Conservation (phyloP, 2,329 filamentous ascomycete genomes). For the Ambrosiella beaveri region DNA sequence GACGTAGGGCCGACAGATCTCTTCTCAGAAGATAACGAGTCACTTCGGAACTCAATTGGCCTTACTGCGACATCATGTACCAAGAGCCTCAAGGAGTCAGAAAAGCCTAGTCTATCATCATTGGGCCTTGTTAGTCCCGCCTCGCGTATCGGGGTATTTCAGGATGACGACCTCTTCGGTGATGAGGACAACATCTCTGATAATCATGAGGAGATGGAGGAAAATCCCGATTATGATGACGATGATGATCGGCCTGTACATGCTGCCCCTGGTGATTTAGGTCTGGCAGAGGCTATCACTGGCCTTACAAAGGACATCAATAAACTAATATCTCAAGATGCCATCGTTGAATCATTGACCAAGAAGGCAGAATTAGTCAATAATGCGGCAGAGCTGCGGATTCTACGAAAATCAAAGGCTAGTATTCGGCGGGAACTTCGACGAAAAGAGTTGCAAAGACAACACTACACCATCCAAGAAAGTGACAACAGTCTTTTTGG, state of each 20-base stretch:
- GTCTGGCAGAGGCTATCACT: slow-evolving; percentile 81
- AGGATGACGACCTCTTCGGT: slow-evolving; percentile 80
- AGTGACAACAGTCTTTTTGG: slow-evolving; percentile 95
- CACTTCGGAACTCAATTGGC: slow-evolving; percentile 46
- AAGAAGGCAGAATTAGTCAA: slow-evolving; percentile 94
- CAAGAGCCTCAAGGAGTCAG: slow-evolving; percentile 28
- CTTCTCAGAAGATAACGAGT: slow-evolving; percentile 22
- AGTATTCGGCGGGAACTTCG: slow-evolving; percentile 85
- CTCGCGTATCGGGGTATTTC: slow-evolving; percentile 79
- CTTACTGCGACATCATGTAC: slow-evolving; percentile 13
- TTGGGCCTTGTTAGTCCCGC: slow-evolving; percentile 77
- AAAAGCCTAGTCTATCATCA: slow-evolving; percentile 77
- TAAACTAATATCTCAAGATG: slow-evolving; percentile 70
- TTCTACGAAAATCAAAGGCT: slow-evolving; percentile 81
- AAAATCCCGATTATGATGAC: slow-evolving; percentile 29
- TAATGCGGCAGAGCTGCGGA: slow-evolving; percentile 82
- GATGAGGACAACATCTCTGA: slow-evolving; percentile 77
- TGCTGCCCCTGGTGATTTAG: slow-evolving; percentile 85
- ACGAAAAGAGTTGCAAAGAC: slow-evolving; percentile 84
- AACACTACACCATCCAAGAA: slow-evolving; percentile 94
- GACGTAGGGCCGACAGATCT: slow-evolving; percentile 17
- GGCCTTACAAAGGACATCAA: slow-evolving; percentile 82
- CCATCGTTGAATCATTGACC: slow-evolving; percentile 77
- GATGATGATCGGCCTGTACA: slow-evolving; percentile 75
- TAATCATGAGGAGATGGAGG: slow-evolving; percentile 58